Percentiles rank a stretch among this genome's conserved stretches.
phyloP scores from a whole-genome alignment of 2,329 filamentous ascomycete genomes.

The Aspergillus caelatus region DNA sequence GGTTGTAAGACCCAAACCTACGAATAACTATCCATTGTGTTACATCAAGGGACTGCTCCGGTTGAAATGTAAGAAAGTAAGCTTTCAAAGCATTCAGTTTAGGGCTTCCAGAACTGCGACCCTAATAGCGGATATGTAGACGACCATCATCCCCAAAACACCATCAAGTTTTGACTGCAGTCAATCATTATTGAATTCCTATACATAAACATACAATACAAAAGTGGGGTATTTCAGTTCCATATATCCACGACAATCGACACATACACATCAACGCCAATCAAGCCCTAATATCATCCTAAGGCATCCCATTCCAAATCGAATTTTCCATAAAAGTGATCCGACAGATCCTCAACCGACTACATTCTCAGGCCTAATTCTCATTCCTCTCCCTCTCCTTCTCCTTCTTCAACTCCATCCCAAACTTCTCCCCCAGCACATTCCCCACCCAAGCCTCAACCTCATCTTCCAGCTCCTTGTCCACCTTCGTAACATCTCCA shows the following conservation, averaged over 20 bases:
- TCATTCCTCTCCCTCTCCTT: conserved; percentile 17
- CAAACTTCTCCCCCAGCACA: conserved; percentile 53
- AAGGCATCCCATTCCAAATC: background rate
- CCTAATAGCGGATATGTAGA: background rate
- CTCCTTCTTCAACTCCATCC: conserved; percentile 43
- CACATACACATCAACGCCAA: background rate
- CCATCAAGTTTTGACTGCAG: background rate
- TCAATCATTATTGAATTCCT: too few relatives aligned
- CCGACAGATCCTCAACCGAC: background rate
- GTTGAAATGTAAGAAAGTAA: too few relatives aligned
- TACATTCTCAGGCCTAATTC: background rate
- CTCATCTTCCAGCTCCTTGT: conserved; percentile 55
- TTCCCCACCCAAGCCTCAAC: conserved; percentile 57
- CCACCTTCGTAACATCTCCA: conserved; percentile 55
- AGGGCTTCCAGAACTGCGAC: background rate
- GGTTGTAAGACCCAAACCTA: too few relatives aligned
- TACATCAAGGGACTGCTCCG: too few relatives aligned
- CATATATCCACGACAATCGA: background rate
- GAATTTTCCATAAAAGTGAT: background rate
- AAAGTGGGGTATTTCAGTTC: background rate
- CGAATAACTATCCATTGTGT: too few relatives aligned
- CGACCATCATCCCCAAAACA: background rate
- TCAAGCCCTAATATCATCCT: background rate
- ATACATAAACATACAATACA: background rate
- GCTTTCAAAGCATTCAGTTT: background rate